Evolutionary conservation across 805 yeast species (phyloP).

Genomic region (Zygosaccharomyces rouxii): DNA sequence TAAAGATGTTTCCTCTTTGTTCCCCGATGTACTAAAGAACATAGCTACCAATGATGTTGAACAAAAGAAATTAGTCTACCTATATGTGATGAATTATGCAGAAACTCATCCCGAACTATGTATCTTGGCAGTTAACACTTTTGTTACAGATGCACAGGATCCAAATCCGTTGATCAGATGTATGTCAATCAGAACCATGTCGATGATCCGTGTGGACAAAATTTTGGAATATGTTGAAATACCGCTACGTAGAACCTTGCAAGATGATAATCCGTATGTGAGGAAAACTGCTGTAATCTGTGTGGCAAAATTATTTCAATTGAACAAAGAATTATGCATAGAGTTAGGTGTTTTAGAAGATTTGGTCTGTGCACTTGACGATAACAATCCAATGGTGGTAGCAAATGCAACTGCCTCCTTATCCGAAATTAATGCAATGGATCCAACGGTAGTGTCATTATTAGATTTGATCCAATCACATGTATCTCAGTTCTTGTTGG

Average conservation of each 20-base stretch:
- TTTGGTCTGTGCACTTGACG: constrained; percentile 65
- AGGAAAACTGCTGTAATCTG: constrained; percentile 96
- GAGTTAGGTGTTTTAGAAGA: constrained; percentile 81
- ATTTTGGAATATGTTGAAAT: constrained; percentile 93
- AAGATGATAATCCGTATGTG: constrained; percentile 94
- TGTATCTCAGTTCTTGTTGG: constrained; percentile 63
- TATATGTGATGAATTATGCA: constrained; percentile 96
- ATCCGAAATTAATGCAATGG: constrained; percentile 72
- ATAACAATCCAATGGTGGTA: constrained; percentile 94
- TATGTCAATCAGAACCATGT: constrained; percentile 97
- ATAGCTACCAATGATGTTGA: constrained; percentile 95
- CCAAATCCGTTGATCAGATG: constrained; percentile 95
- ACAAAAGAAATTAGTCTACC: constrained; percentile 91
- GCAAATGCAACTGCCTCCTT: constrained; percentile 89
- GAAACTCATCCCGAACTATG: constrained; percentile 93
- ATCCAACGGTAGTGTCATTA: constrained; percentile 48
- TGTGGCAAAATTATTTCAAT: constrained; percentile 90
- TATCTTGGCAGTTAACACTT: constrained; percentile 93
- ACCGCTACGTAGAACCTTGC: constrained; percentile 78
- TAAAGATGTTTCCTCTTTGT: constrained; percentile 88
- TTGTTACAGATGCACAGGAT: constrained; percentile 91
- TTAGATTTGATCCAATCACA: constrained; percentile 36
- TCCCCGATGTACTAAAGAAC: constrained; percentile 94
- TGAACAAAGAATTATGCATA: constrained; percentile 72
- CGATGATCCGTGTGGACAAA: constrained; percentile 91